Base-by-base conservation (phyloP, 257 asterid species). In the Solanum dulcamara region DNA sequence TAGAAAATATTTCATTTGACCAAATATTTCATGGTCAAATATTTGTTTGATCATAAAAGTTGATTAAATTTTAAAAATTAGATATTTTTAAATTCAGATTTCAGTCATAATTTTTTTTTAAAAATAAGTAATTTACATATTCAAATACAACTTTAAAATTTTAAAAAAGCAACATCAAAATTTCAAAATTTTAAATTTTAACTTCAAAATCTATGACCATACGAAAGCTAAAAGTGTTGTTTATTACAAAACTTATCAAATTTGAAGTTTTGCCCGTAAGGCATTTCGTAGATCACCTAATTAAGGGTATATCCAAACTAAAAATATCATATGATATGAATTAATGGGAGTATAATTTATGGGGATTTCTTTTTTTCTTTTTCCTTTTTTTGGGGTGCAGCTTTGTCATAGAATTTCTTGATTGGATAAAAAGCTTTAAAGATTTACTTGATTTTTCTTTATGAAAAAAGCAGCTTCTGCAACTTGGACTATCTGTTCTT, bases 341-440 rank as follows among this genome's bases (percentile, higher is more conserved):
- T 11, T 4, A 6, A n/a, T n/a, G 2, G 1, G 18, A 24, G 35
- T 60, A 26, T 60, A 60, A 26, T 12, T 11, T 66, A 66, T 32
- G 13, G 75, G 20, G 24, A 37, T 55, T 37, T 28, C 24, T 48
- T 86, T 84, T 70, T 77, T 83, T 50, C n/a, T n/a, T n/a, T n/a
- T n/a, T n/a, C n/a, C n/a, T n/a, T 67, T 67, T 57, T 53, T 35
- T 24, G 42, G 15, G n/a, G 28, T 10, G 48, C 64, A 79, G 42
- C 64, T 77, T 79, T 79, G 64, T 53, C 28, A 14, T 48, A 37
- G 83, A 88, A 80, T 84, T 88, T 90, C 80, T 89, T 85, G 90
- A 83, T 70, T 84, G 80, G 62, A 85, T 51, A 85, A 82, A 86
- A 87, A 88, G 81, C 18, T 22, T 24, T 53, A 38, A 37, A 37